Base-by-base conservation (phyloP, 331 rosid species). In the Quercus phellos region DNA sequence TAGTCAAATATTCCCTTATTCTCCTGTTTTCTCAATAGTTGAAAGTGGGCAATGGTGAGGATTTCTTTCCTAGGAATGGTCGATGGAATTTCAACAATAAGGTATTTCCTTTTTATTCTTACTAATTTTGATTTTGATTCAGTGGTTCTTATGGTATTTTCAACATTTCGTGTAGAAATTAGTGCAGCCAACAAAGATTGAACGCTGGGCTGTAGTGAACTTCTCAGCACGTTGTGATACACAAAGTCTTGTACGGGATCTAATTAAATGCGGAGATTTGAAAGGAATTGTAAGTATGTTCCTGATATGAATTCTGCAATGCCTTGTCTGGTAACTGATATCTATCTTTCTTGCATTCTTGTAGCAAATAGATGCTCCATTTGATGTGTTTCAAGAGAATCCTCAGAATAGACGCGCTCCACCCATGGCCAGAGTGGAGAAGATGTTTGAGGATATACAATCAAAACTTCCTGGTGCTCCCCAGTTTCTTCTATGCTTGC, bases 11-110 rank as follows among this genome's bases (percentile, higher is more conserved):
- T 55, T 13, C 64, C 13, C 72, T 34, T 19, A 3, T 75, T 30
- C 6, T 77, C 16, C 53, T 63, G 59, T 51, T 71, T 35, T 22
- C 55, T 42, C 6, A 63, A 29, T 76, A 93, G 99, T 74, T 95
- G 79, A 93, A 89, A 74, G 93, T 91, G 51, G 97, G 98, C 32
- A 89, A 91, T 11, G 96, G 94, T 4, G 97, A 91, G 78, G 94
- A 95, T 61, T 92, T 94, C 63, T 88, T 82, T 69, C 98, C 99
- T 0, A 85, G 93, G 26, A 93, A 93, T 74, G 99, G 99, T 12
- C 82, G 95, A 55, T 95, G 99, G 99, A 93, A 95, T n/a, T 93
- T 95, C 26, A 95, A 95, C 56, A 89, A 89, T 7, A 95, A 95
- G 96, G 98, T 95, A 55, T 35, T n/a, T 43, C 32, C 8, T 54